Base-by-base conservation (phyloP, 2,329 filamentous ascomycete species). In the Cytospora chrysosperma region DNA sequence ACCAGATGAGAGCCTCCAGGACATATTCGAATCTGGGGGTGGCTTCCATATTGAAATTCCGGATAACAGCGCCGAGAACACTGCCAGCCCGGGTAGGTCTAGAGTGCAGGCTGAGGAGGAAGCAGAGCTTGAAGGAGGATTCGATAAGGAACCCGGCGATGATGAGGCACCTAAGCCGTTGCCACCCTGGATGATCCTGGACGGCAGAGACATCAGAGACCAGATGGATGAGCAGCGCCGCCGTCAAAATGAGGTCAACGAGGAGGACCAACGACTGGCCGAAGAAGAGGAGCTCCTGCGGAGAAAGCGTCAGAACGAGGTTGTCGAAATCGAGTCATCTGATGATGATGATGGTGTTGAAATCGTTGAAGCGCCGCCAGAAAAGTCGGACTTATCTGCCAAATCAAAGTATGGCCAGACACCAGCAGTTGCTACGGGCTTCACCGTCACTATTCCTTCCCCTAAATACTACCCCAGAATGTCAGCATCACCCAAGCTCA, bases 101-200 rank as follows among this genome's bases (percentile, higher is more conserved):
- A 15, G 12, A 28, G 51, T 70, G 9, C 70, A 75, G 27, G 69
- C 68, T 4, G 69, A 71, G 3, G 51, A 55, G 21, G 71, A 74
- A 0, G 75, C 84, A 59, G 82, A 85, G 7, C 74, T 79, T 65
- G 83, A 85, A 43, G 89, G 89, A 26, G 90, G 89, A 0, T 92
- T 93, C 69, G 83, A 89, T 61, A 85, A 79, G 67, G 80, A 82
- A 26, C 63, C 69, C 4, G 71, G 74, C 12, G 70, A 73, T 69
- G 71, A 80, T 66, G 73, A 81, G 73, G 75, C 73, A 4, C 79
- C 83, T 1, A 81, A 78, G n/a, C 88, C 88, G 0, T 72, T 94
- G 9, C 91, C 91, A 1, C 91, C 91, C 0, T 95, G 91, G 91
- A 83, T 95, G 70, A 77, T 78, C 2, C 84, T 87, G 66, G 76